A percentile compares a stretch with the other conserved stretches of the same genome.
Evolutionary conservation across 164 flowering plant genomes (phyloP).

Genomic region (Pachysandra terminalis): DNA sequence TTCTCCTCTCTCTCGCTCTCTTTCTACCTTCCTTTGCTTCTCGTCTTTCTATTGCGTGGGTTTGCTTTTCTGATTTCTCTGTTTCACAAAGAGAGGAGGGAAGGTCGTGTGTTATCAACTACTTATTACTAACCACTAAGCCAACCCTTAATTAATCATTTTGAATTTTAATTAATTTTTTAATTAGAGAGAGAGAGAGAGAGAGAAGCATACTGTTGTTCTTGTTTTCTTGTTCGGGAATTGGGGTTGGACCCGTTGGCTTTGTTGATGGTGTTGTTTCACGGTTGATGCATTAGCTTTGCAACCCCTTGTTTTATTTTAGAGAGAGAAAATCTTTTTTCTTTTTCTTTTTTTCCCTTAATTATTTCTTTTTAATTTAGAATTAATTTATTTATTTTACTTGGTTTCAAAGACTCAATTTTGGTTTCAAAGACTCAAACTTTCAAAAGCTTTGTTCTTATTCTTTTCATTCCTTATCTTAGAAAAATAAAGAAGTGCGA

Average conservation of each 20-base stretch:
- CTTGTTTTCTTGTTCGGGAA: slow-evolving; percentile 15
- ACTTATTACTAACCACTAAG: neutral
- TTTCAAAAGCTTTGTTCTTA: slow-evolving; percentile 19
- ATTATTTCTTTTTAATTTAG: neutral
- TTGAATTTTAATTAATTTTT: no score
- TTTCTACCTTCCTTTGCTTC: slow-evolving; percentile 14
- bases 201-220: slow-evolving; percentile 8
- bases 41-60: slow-evolving; percentile 20
- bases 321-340: neutral
- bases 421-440: slow-evolving; percentile 42
- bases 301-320: no score
- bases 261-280: slow-evolving; percentile 36
- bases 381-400: slow-evolving; percentile 13
- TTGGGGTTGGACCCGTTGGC: slow-evolving; percentile 28
- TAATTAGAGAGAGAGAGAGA: slow-evolving; percentile 4
- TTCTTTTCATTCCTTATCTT: slow-evolving; percentile 31
- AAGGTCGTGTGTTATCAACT: neutral
- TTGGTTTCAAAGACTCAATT: no score
- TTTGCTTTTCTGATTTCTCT: slow-evolving; percentile 25
- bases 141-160: neutral
- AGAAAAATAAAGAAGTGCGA: slow-evolving; percentile 36
- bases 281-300: no score
- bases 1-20: no score
- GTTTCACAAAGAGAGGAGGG: neutral
- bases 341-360: no score